Conservation (phyloP, 1,284 basidiomycete genomes). For the Apiotrichum sp. region DNA sequence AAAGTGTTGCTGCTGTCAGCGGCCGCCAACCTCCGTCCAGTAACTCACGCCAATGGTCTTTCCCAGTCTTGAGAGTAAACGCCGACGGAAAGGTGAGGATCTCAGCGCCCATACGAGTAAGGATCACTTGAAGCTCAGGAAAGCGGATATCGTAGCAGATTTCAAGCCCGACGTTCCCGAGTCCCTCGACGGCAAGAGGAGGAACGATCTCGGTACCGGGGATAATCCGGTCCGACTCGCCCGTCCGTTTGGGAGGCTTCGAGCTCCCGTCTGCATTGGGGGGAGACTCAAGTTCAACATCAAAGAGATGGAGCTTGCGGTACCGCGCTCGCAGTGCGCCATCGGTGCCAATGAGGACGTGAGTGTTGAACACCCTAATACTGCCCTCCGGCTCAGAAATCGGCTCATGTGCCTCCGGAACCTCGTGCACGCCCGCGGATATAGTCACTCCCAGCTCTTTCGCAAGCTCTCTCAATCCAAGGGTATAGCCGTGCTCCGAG, state of each 20-base stretch:
- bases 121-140: slow-evolving; percentile 48
- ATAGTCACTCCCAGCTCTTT: slow-evolving; percentile 45
- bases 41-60: slow-evolving; percentile 40
- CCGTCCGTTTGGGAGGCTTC: slow-evolving; percentile 21
- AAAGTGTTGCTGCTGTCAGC: slow-evolving; percentile 2
- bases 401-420: slow-evolving; percentile 34
- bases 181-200: slow-evolving; percentile 30
- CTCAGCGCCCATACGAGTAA: slow-evolving; percentile 48
- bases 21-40: background rate
- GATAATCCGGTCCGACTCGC: slow-evolving; percentile 41
- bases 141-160: slow-evolving; percentile 55
- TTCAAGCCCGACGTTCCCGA: slow-evolving; percentile 49
- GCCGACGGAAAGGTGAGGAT: slow-evolving; percentile 52
- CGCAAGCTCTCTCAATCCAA: slow-evolving; percentile 45
- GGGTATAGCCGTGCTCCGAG: slow-evolving; percentile 27
- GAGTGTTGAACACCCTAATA: slow-evolving; percentile 49
- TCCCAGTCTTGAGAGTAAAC: slow-evolving; percentile 50
- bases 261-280: slow-evolving; percentile 15
- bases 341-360: slow-evolving; percentile 47
- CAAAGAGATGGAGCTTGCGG: slow-evolving; percentile 52
- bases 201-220: slow-evolving; percentile 39
- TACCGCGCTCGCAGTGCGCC: slow-evolving; percentile 47
- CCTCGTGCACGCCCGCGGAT: slow-evolving; percentile 50
- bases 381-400: slow-evolving; percentile 26
- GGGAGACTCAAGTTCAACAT: slow-evolving; percentile 47